phyloP scores from a whole-genome alignment of 768 basidiomycete genomes.

The Russula compacta region DNA sequence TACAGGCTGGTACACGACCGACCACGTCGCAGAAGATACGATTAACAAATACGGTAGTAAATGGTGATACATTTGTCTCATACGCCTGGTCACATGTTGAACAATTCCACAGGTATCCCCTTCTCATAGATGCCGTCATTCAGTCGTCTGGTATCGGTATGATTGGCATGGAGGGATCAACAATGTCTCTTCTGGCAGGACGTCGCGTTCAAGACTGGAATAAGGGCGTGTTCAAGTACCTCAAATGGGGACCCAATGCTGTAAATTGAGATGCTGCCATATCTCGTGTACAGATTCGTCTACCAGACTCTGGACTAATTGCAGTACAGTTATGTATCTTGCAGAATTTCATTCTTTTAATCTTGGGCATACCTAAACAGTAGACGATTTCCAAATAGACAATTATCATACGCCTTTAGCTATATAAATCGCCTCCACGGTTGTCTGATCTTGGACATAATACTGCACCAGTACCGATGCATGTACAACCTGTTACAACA shows the following conservation, averaged over 20 bases:
- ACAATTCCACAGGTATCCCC: slow-evolving; percentile 47
- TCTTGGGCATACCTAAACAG: neutral
- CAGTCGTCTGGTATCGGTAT: slow-evolving; percentile 61
- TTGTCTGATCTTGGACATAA: neutral
- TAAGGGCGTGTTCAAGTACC: slow-evolving; percentile 40
- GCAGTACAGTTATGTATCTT: too few species aligned
- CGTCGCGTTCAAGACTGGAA: slow-evolving; percentile 64
- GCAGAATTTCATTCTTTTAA: neutral
- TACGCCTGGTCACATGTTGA: neutral
- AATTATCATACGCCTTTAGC: neutral
- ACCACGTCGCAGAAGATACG: slow-evolving; percentile 29
- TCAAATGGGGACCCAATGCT: slow-evolving; percentile 53
- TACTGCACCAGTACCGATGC: neutral
- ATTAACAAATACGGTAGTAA: slow-evolving; percentile 26
- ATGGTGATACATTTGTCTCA: slow-evolving; percentile 25
- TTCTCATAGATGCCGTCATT: slow-evolving; percentile 64
- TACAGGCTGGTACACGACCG: slow-evolving; percentile 31
- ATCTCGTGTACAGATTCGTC: neutral
- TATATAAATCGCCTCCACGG: neutral
- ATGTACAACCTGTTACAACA: neutral
- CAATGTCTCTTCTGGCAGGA: slow-evolving; percentile 58
- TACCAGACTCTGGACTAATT: neutral
- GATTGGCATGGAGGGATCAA: slow-evolving; percentile 63
- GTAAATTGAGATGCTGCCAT: slow-evolving; percentile 19
- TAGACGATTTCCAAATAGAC: neutral